Evolutionary conservation across 169 alveolate genomes (phyloP), one percentile per base, ranked within the genome.

Genomic region (Plasmodium sp.): DNA sequence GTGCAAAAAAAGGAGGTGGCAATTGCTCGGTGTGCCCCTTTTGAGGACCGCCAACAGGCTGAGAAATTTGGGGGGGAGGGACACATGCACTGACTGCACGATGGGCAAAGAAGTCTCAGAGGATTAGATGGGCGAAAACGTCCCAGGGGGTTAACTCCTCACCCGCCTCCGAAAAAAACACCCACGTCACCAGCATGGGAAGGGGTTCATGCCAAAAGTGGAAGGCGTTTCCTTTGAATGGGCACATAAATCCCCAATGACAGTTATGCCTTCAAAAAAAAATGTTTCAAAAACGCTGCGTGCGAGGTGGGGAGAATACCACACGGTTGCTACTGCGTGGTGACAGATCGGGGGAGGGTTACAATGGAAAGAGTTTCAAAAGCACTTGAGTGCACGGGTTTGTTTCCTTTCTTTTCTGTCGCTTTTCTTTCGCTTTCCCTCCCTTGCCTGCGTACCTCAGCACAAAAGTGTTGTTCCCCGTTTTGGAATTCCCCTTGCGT

Each of bases 341-440:
- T 51, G 62, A 51, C 62, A 51, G 22, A 51, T 3, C 62, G 62
- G 62, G 16, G 22, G 62, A 51, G 77, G 77, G 3, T 14, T 84
- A 56, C 39, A 71, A 22, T 6, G 27, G 33, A 58, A 12, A 83
- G 34, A 51, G 22, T 81, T 84, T 27, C 79, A 39, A 41, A 9
- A 84, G 93, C 93, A 86, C 93, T 86, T 75, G 74, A 14, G 27
- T 86, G 93, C 93, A 86, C 93, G 36, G 62, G 86, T 34, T 5
- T 58, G n/a, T 58, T 58, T n/a, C 4, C 27, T 4, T 22, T 84
- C 45, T 34, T 14, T 2, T 16, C 3, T 48, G 51, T 2, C 16
- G 12, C 16, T 51, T 51, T 51, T 0, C 9, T 39, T 39, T 39
- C 45, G 0, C 22, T 51, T 51, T 51, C 6, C 62, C 0, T 12